Base-by-base conservation (phyloP, 306 rosid species). In the Lathyrus sativus region DNA sequence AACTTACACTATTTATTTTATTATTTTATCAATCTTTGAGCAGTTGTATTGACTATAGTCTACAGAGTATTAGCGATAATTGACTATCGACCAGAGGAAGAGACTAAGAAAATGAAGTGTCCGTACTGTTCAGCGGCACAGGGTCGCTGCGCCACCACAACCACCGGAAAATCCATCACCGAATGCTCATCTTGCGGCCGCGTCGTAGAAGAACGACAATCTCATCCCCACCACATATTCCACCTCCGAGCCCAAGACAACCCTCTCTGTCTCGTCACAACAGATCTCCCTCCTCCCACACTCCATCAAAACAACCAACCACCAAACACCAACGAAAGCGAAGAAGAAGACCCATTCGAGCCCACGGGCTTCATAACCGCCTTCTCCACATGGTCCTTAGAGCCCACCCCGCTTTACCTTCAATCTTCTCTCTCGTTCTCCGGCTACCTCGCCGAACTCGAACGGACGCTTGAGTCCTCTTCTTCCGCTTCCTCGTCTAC, bases 361-460 rank as follows among this genome's bases (percentile, higher is more conserved):
- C 96, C 97, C 79, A 88, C 96, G 3, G 98, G 97, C 24, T 93
- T 93, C 89, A 82, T 93, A 75, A 88, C 91, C 7, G 85, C 97
- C 78, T 93, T 93, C 81, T 90, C 98, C 61, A 89, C 98, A 10
- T 90, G 96, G 96, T 83, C 98, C 64, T 86, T 93, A 12, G 97
- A 93, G 77, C 91, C 86, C 81, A 83, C 4, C 79, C 97, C 97
- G 0, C 91, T 93, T 51, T 89, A 76, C 80, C 87, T 88, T 46
- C 95, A 90, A 79, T 85, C 96, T 39, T 88, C 79, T 11, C 75
- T 86, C 59, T 86, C 98, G 72, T 90, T 90, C 81, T 90, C 97
- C 55, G 98, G 98, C 65, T 88, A 88, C 84, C 96, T 93, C 37
- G 98, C 97, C 11, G 98, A 88, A 81, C 98, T 90, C 37, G 98